Percentiles rank a stretch among this genome's conserved stretches.
Conservation (phyloP, 495 filamentous ascomycete species). For the Podospora pseudocomata region DNA sequence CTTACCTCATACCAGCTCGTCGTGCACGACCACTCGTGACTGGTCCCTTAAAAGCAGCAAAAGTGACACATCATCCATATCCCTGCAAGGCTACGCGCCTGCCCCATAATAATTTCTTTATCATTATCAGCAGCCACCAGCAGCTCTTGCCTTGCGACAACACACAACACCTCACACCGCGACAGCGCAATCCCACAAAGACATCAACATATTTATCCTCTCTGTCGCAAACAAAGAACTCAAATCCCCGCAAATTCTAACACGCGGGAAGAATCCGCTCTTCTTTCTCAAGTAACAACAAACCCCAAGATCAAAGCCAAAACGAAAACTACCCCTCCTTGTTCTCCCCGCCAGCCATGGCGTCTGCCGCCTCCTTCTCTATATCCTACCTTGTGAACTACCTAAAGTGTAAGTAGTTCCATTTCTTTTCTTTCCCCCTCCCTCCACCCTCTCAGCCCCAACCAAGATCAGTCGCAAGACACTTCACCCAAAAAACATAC, state of each 20-base stretch:
- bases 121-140: not conserved
- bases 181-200: conserved; percentile 39
- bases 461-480: too few relatives aligned
- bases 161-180: conserved; percentile 58
- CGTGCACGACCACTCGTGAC: not conserved
- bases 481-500: too few relatives aligned
- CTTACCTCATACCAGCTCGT: not conserved
- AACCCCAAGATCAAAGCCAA: not conserved
- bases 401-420: not conserved
- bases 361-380: not conserved
- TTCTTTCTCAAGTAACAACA: not conserved
- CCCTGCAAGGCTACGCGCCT: not conserved
- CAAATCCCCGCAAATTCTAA: not conserved
- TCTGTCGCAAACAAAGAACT: not conserved
- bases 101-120: not conserved
- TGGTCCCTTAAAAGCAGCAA: not conserved
- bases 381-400: not conserved
- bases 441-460: not conserved
- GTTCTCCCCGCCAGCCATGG: not conserved
- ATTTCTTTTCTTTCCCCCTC: not conserved
- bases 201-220: not conserved
- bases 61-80: not conserved
- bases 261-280: not conserved
- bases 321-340: too few relatives aligned
- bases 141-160: conserved; percentile 33